These are phyloP conservation scores for Talaromyces marneffei DNA, from an alignment of 2,329 filamentous ascomycete genomes.

Conservation along the genomic window DNA sequence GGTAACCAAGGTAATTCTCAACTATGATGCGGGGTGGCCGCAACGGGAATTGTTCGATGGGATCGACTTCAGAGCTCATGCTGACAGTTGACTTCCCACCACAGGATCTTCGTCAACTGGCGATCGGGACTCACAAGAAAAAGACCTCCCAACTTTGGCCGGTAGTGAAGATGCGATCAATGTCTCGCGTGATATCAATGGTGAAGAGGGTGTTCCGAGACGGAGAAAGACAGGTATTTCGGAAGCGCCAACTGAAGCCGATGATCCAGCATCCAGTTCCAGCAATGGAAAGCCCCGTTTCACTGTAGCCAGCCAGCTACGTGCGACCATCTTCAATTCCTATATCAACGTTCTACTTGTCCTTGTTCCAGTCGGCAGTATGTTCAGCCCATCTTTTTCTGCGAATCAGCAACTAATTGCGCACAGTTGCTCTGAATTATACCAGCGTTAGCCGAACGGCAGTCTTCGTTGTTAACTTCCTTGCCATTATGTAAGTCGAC, in stretches of 20 bases:
- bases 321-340: conserved; percentile 69
- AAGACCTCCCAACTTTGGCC: conserved; percentile 18
- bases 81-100: conserved; percentile 18
- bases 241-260: conserved; percentile 20
- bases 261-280: conserved; percentile 4
- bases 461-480: conserved; percentile 84
- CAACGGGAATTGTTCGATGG: conserved; percentile 23
- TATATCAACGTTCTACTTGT: conserved; percentile 82
- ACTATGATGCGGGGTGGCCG: conserved; percentile 20
- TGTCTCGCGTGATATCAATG: conserved; percentile 16
- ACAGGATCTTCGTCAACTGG: background rate
- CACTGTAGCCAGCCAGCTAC: conserved; percentile 39
- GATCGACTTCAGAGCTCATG: conserved; percentile 17
- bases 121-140: background rate
- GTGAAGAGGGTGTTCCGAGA: conserved; percentile 12
- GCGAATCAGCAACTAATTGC: background rate
- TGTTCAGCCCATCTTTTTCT: conserved; percentile 16
- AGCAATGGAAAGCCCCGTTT: conserved; percentile 29
- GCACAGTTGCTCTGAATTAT: conserved; percentile 60
- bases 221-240: conserved; percentile 7
- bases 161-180: conserved; percentile 20
- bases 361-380: conserved; percentile 67
- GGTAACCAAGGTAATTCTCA: conserved; percentile 22
- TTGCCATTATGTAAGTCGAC: conserved; percentile 65
- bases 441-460: conserved; percentile 53